phyloP scores from a whole-genome alignment of 2,329 filamentous ascomycete species.

The Microascus cirrosus region DNA sequence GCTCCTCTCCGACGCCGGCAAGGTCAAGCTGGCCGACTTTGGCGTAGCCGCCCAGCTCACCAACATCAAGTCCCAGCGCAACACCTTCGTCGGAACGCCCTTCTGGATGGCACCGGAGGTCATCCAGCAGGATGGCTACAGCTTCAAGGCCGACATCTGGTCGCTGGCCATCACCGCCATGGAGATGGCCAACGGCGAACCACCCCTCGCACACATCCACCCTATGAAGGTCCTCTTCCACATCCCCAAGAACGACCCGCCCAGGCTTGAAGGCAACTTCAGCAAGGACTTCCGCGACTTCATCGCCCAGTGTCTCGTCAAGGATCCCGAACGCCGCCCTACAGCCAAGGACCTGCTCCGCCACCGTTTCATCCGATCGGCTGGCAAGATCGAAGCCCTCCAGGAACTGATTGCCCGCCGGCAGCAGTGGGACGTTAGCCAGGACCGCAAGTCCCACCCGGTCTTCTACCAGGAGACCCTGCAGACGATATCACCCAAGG shows the following conservation, averaged over 20 bases:
- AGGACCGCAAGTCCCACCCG: slow-evolving; percentile 56
- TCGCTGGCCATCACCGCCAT: slow-evolving; percentile 86
- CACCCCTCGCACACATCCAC: slow-evolving; percentile 75
- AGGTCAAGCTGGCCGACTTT: slow-evolving; percentile 94
- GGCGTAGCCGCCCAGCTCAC: slow-evolving; percentile 93
- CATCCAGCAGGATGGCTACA: slow-evolving; percentile 72
- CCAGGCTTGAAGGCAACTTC: slow-evolving; percentile 74
- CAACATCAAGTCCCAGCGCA: slow-evolving; percentile 93
- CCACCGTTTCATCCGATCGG: slow-evolving; percentile 78
- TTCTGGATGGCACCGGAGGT: slow-evolving; percentile 98
- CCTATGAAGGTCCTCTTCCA: slow-evolving; percentile 91
- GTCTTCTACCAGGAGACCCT: slow-evolving; percentile 93
- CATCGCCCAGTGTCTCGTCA: slow-evolving; percentile 78
- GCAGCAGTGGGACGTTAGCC: slow-evolving; percentile 70
- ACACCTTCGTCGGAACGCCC: slow-evolving; percentile 94
- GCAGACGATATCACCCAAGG: slow-evolving; percentile 53
- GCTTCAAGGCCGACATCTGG: slow-evolving; percentile 92
- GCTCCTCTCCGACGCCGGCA: slow-evolving; percentile 79
- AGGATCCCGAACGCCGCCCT: slow-evolving; percentile 76
- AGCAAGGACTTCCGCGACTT: slow-evolving; percentile 93
- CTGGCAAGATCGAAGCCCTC: slow-evolving; percentile 78
- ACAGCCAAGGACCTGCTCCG: slow-evolving; percentile 78
- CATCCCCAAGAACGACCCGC: slow-evolving; percentile 80
- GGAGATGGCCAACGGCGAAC: slow-evolving; percentile 79
- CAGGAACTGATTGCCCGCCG: slow-evolving; percentile 79